Evolutionary conservation across 2,329 filamentous ascomycete genomes (phyloP), one percentile per base, ranked within the genome.

Genomic region (Hypoxylon sp.): DNA sequence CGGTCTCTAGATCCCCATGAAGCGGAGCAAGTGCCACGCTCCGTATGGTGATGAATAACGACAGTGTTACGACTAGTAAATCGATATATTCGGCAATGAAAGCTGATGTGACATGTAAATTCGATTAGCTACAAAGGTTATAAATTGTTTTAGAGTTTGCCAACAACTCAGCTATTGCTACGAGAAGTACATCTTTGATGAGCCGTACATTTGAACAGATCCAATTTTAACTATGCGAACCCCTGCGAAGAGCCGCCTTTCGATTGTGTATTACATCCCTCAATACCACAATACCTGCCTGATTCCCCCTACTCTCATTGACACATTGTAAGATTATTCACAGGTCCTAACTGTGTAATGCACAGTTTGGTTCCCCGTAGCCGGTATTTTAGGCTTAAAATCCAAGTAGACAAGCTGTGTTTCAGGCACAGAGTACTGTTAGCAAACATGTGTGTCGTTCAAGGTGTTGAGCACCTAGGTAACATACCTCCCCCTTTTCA

Each of bases 361-460:
- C 6, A 84, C 82, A 1, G 82, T 83, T 67, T 81, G 75, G 48
- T 84, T 84, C 2, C 82, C 82, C 2, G 79, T 80, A 46, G 77
- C 79, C 60, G 79, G 79, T 2, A 84, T 68, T 78, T 83, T 84
- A 15, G 82, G 82, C 69, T 82, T 83, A 69, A 84, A 84, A 65
- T 84, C 82, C 42, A 84, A 64, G 32, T 83, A 83, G 2, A 83
- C 81, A 19, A 83, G 74, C 77, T 74, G n/a, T 17, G 13, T 21
- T 44, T 6, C 11, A 19, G 1, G 11, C 15, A 44, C 51, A 2
- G 15, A 15, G 27, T 32, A n/a, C 32, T 31, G 44, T 68, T 17
- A 53, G 11, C 53, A 21, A 56, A 35, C 32, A 19, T 3, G 29
- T 4, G 4, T 6, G 19, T n/a, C n/a, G 24, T 13, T 39, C 44